Percentiles rank a stretch among this genome's conserved stretches.
phyloP scores from a whole-genome alignment of 1,139 yeast genomes.

The Magnusiomyces ingens region DNA sequence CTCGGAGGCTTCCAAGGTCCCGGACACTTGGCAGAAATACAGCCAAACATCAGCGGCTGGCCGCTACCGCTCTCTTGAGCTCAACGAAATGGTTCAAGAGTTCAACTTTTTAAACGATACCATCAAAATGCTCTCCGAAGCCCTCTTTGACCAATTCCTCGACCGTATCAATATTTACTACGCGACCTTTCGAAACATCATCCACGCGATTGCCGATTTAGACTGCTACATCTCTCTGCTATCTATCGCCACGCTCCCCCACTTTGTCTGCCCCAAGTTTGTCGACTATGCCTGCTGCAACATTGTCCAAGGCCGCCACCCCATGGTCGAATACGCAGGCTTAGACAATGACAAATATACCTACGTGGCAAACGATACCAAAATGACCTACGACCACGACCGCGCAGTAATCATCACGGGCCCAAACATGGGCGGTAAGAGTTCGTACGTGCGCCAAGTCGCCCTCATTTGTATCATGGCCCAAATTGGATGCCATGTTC shows the following conservation, averaged over 20 bases:
- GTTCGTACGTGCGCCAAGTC: conserved; percentile 59
- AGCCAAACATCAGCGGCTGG: conserved; percentile 66
- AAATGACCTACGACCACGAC: conserved; percentile 38
- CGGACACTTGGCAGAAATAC: conserved; percentile 68
- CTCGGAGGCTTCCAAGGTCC: conserved; percentile 50
- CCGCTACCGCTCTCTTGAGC: conserved; percentile 62
- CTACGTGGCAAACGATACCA: conserved; percentile 67
- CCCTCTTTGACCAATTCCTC: conserved; percentile 49
- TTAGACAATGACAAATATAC: conserved; percentile 14
- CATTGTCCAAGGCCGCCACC: conserved; percentile 63
- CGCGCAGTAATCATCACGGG: conserved; percentile 58
- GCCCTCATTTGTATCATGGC: conserved; percentile 65
- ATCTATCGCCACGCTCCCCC: conserved; percentile 49
- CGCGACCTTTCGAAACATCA: conserved; percentile 43
- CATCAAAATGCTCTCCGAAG: conserved; percentile 48
- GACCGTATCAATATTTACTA: conserved; percentile 45
- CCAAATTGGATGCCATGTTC: conserved; percentile 88
- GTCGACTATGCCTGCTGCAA: conserved; percentile 48
- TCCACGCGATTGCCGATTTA: conserved; percentile 49
- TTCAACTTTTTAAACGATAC: conserved; percentile 59
- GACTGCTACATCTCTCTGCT: conserved; percentile 68
- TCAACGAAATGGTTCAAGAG: conserved; percentile 45
- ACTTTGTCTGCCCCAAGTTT: conserved; percentile 52
- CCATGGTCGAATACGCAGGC: conserved; percentile 58
- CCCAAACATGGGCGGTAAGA: conserved; percentile 75